Evolutionary conservation across 805 yeast species (phyloP).

Genomic region (Ogataea naganishii): DNA sequence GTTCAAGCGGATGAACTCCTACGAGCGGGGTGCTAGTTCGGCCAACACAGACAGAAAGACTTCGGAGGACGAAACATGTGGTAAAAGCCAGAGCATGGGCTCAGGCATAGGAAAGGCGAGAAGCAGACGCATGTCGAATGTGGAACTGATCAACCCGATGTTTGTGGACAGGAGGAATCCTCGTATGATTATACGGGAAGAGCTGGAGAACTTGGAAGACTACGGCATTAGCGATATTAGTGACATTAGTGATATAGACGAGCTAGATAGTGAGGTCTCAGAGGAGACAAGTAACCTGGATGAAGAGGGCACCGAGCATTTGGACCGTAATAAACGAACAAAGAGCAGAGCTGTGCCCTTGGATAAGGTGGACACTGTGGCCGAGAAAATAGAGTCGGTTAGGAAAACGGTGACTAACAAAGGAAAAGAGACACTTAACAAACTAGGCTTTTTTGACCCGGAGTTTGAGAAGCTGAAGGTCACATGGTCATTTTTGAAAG

Average conservation of each 20-base stretch:
- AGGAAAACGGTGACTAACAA: slow-evolving; percentile 9
- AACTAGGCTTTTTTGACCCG: slow-evolving; percentile 19
- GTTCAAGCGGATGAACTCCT: slow-evolving; percentile 1
- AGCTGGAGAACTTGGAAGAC: background rate
- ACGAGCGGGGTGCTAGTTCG: background rate
- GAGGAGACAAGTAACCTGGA: no score
- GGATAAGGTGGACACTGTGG: no score
- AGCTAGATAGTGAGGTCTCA: background rate
- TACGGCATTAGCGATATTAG: background rate
- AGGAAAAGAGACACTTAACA: slow-evolving; percentile 11
- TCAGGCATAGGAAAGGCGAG: background rate
- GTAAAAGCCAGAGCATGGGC: background rate
- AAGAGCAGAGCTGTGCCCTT: no score
- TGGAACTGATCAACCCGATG: background rate
- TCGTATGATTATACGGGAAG: background rate
- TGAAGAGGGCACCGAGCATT: no score
- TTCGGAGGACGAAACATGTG: background rate
- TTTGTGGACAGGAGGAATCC: slow-evolving; percentile 1
- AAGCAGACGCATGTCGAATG: background rate
- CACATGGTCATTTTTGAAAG: slow-evolving; percentile 11
- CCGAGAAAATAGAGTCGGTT: slow-evolving; percentile 8
- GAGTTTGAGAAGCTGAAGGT: slow-evolving; percentile 10
- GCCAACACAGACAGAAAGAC: background rate
- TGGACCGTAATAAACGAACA: no score
- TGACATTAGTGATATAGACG: background rate